Base-by-base conservation (phyloP, 805 yeast species). In the Candida boleticola region DNA sequence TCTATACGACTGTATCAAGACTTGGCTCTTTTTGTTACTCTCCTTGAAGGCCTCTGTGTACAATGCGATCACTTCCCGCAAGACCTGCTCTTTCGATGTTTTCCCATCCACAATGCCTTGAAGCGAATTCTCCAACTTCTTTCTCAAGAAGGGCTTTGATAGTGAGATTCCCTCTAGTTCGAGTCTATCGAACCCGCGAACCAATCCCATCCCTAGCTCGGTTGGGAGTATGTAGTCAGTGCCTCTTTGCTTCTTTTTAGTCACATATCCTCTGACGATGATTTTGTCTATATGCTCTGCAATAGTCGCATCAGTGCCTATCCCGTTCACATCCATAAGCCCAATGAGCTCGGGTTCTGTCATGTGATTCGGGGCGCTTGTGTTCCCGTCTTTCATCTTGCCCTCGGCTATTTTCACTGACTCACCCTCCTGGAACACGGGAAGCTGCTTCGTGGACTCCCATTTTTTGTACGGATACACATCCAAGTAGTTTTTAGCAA, bases 251-350 rank as follows among this genome's bases (percentile, higher is more conserved):
- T 61, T 66, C 40, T 59, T 64, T 49, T 74, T 80, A 14, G 61
- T 64, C 3, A 87, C 77, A 54, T 90, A 95, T 16, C 80, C 79
- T 40, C 99, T 65, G 9, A 61, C 60, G 22, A 76, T 64, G 33
- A 93, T 81, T 56, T 86, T 90, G 44, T 85, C 89, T 29, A 93
- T 93, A 62, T 93, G 99, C 33, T 93, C 99, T 0, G 98, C 99
- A 63, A 93, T 95, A 0, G 99, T 93, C 0, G 99, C 99, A 68
- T 93, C 99, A 0, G 99, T 93, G 2, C 99, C 99, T 35, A 93
- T 93, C 0, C 98, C 98, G 61, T 93, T 93, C 9, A 82, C 86
- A 66, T 95, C 98, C 99, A 93, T 93, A 36, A 93, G 66, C 7
- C 88, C 83, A 63, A 93, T 89, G 18, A 93, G 71, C 57, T 92